phyloP scores from a whole-genome alignment of 2,329 filamentous ascomycete genomes.

The Phaeosphaeria sp. region DNA sequence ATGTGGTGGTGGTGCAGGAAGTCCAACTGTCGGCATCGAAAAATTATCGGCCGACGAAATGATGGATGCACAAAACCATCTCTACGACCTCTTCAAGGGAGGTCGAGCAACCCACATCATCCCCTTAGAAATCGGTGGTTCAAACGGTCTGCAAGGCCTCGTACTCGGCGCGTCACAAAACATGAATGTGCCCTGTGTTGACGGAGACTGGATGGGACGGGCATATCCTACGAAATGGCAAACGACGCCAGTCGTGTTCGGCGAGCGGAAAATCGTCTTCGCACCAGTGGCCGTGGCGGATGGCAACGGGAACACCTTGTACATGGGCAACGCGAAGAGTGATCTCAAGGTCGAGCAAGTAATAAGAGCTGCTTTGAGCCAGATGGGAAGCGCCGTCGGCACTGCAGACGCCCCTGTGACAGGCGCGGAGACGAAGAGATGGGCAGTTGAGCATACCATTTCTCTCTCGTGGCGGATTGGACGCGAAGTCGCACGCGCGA shows the following conservation, averaged over 20 bases:
- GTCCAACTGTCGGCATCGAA: constrained; percentile 53
- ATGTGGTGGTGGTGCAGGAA: constrained; percentile 54
- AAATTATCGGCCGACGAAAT: constrained; percentile 52
- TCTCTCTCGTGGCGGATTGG: constrained; percentile 49
- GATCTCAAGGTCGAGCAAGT: constrained; percentile 49
- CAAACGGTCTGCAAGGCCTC: constrained; percentile 51
- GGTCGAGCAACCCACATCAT: constrained; percentile 46
- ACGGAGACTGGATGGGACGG: constrained; percentile 58
- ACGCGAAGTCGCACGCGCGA: constrained; percentile 42
- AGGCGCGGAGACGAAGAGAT: constrained; percentile 44
- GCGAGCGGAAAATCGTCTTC: constrained; percentile 48
- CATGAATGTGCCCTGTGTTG: constrained; percentile 52
- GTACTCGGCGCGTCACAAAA: constrained; percentile 47
- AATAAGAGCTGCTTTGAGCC: constrained; percentile 44
- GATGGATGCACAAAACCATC: constrained; percentile 46
- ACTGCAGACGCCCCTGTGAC: constrained; percentile 48
- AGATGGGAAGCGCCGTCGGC: constrained; percentile 46
- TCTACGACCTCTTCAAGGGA: constrained; percentile 42
- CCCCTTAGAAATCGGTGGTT: constrained; percentile 56
- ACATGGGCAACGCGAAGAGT: constrained; percentile 46
- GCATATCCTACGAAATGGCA: constrained; percentile 57
- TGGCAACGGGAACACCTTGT: constrained; percentile 51
- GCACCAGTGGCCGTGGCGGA: constrained; percentile 49
- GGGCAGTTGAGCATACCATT: constrained; percentile 49
- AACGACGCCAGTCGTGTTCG: constrained; percentile 52